phyloP scores from a whole-genome alignment of 2,329 filamentous ascomycete genomes.

The Fusarium papillatum region DNA sequence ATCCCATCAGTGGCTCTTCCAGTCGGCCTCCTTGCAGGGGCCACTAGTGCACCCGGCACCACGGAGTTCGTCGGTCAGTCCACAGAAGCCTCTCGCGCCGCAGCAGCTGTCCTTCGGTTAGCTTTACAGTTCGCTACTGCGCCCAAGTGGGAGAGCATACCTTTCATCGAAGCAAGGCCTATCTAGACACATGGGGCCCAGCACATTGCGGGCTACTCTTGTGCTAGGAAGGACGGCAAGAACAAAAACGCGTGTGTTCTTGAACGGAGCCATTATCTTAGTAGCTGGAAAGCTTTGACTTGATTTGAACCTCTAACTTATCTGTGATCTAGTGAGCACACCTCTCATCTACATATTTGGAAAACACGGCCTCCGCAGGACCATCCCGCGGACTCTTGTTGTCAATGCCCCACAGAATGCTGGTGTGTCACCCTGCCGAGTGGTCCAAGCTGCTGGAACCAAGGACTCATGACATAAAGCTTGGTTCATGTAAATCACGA shows the following conservation, averaged over 20 bases:
- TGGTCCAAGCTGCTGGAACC: neutral
- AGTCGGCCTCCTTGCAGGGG: slow-evolving; percentile 1
- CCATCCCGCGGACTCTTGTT: neutral
- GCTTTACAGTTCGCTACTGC: neutral
- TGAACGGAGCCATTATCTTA: neutral
- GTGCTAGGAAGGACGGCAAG: neutral
- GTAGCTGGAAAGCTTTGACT: neutral
- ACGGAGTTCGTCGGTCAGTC: neutral
- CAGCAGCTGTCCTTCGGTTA: neutral
- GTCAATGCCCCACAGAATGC: neutral
- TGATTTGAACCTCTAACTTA: neutral
- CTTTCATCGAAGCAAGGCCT: slow-evolving; percentile 1
- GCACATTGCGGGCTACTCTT: neutral
- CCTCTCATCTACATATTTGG: neutral
- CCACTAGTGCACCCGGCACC: slow-evolving; percentile 7
- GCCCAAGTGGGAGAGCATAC: neutral
- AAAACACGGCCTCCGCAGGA: neutral
- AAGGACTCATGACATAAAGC: neutral
- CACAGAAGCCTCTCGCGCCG: neutral
- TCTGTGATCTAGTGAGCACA: neutral
- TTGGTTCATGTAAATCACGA: neutral
- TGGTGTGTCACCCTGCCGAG: neutral
- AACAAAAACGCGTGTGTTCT: neutral
- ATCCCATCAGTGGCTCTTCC: neutral
- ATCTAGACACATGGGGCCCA: neutral